Conservation (phyloP, 1,284 basidiomycete genomes). For the Cystobasidiaceae sp. region DNA sequence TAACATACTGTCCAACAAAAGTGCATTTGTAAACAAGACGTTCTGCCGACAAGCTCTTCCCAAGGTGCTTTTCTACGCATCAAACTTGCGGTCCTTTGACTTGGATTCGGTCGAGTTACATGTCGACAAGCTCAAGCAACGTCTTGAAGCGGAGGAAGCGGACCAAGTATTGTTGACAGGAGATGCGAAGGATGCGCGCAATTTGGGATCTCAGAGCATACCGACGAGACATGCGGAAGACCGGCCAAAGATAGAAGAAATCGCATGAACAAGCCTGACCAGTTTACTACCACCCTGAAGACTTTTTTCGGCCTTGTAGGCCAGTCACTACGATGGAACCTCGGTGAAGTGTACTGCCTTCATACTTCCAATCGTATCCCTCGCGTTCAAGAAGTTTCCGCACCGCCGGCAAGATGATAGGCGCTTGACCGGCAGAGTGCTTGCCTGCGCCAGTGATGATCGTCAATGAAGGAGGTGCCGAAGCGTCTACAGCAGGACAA, state of each 20-base stretch:
- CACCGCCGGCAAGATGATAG: conserved; percentile 26
- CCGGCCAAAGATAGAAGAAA: conserved; percentile 21
- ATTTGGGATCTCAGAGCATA: neutral
- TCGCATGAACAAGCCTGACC: neutral
- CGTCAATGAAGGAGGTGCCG: conserved; percentile 8
- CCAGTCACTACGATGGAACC: conserved; percentile 23
- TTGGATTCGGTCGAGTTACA: neutral
- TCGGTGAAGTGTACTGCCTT: conserved; percentile 10
- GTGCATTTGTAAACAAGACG: neutral
- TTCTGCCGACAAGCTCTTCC: conserved; percentile 1
- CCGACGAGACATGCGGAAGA: neutral
- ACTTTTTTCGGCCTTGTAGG: conserved; percentile 23
- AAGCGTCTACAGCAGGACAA: neutral
- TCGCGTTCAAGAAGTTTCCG: conserved; percentile 30
- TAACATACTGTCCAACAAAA: neutral
- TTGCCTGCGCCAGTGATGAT: conserved; percentile 31
- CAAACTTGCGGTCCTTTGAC: neutral
- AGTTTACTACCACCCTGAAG: neutral
- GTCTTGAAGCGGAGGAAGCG: neutral
- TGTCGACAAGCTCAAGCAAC: neutral
- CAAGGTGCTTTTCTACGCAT: conserved; percentile 25
- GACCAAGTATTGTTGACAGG: neutral
- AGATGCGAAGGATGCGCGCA: neutral
- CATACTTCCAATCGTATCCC: conserved; percentile 23
- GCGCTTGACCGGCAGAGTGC: conserved; percentile 26